A percentile compares a stretch with the other conserved stretches of the same genome.
Evolutionary conservation across 305 asterid species (phyloP).

Genomic region (Vinca major): DNA sequence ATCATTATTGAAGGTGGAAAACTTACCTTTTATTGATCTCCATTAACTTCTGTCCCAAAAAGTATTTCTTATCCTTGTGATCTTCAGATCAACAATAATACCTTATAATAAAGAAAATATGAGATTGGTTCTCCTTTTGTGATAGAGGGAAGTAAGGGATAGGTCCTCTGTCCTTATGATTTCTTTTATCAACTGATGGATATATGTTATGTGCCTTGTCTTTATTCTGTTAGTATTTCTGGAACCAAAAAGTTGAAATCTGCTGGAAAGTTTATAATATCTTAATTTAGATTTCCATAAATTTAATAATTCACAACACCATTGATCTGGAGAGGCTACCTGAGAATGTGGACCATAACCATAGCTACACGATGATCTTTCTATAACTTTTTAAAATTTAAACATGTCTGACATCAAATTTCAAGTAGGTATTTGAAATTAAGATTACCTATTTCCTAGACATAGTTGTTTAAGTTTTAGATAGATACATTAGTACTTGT

Average conservation of each 20-base stretch:
- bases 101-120: neutral
- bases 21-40: neutral
- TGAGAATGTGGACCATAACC: neutral
- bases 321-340: neutral
- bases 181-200: neutral
- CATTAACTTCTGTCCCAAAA: neutral
- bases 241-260: neutral
- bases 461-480: neutral
- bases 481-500: neutral
- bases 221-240: neutral
- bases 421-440: neutral
- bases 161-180: neutral
- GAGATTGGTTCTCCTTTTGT: neutral
- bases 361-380: neutral
- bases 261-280: neutral
- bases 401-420: neutral
- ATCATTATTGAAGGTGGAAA: neutral
- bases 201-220: neutral
- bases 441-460: neutral
- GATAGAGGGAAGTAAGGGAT: neutral
- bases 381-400: neutral
- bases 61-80: neutral
- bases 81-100: neutral
- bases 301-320: neutral
- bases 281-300: neutral